Evolutionary conservation across 306 rosid genomes (phyloP), one percentile per base, ranked within the genome.

Genomic region (Inga laurina): DNA sequence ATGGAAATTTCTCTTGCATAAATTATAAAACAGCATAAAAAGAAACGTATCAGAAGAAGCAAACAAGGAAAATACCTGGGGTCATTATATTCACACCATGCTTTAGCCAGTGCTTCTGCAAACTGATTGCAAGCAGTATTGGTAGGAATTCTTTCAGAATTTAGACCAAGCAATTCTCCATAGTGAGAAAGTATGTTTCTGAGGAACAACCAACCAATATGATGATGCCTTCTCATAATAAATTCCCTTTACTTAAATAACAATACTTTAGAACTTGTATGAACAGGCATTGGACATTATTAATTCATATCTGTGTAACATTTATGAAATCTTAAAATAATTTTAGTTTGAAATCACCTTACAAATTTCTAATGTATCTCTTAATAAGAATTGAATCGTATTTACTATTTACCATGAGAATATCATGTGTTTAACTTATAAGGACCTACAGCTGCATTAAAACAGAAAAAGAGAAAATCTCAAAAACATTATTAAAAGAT

Each of bases 31-130:
- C 16, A 59, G 66, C 62, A 64, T 24, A 72, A 39, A 65, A 78
- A 57, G 43, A 82, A 84, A 51, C 82, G 79, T 65, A 81, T 67
- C 68, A 72, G 14, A 65, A 65, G 51, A 75, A 56, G 62, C 79
- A 80, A 84, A 66, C 35, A 76, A 75, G 79, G 73, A 84, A 15
- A 21, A 78, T 79, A 96, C 99, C 93, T 90, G 44, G 97, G 92
- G 66, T 90, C 89, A 78, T 94, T 88, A 90, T 87, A 88, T 83
- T 93, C 99, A 21, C 72, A 81, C 99, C 99, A 96, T 84, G 99
- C 97, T 87, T 87, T 91, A 78, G 98, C 98, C 85, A 96, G 85
- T 44, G 90, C 92, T 56, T 88, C 94, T 68, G 90, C 89, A 88
- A 64, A 88, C 65, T 88, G 88, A 81, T 80, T 80, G 75, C 10